Conservation (phyloP, 2,329 filamentous ascomycete species). For the Cladophialophora exuberans region DNA sequence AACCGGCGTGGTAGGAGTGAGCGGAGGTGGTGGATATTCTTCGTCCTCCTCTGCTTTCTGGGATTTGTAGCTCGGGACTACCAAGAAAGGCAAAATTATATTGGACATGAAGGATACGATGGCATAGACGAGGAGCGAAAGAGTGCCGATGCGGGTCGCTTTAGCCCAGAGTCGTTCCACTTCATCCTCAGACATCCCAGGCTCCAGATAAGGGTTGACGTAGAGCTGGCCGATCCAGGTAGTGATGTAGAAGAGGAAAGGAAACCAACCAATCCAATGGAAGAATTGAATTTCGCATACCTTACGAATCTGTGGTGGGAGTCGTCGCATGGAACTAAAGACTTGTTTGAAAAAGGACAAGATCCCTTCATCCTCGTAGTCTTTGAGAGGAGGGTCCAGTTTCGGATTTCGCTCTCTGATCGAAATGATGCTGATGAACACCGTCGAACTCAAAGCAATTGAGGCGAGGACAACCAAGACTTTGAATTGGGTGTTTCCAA, state of each 20-base stretch:
- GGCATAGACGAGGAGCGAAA: conserved; percentile 86
- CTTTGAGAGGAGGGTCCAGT: conserved; percentile 65
- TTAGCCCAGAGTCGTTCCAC: conserved; percentile 80
- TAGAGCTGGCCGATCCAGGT: conserved; percentile 94
- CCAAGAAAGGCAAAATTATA: conserved; percentile 80
- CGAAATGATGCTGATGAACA: conserved; percentile 68
- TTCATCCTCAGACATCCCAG: conserved; percentile 74
- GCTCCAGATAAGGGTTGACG: conserved; percentile 78
- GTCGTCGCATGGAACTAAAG: conserved; percentile 72
- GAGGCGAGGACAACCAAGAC: conserved; percentile 85
- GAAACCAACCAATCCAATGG: conserved; percentile 95
- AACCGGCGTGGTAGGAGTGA: conserved; percentile 13
- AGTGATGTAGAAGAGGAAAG: conserved; percentile 92
- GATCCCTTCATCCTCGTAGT: conserved; percentile 62
- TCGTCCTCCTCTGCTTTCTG: conserved; percentile 4
- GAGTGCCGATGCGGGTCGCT: conserved; percentile 83
- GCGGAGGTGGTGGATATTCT: conserved; percentile 10
- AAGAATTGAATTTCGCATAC: conserved; percentile 84
- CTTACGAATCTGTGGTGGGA: conserved; percentile 79
- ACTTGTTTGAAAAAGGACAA: conserved; percentile 79
- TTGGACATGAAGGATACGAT: conserved; percentile 82
- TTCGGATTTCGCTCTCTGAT: conserved; percentile 82
- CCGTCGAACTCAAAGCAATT: conserved; percentile 69
- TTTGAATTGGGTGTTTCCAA: conserved; percentile 90
- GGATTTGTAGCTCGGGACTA: conserved; percentile 72